These are phyloP conservation scores for Phialophora chinensis DNA, from an alignment of 2,329 filamentous ascomycete species.

Conservation along the genomic window DNA sequence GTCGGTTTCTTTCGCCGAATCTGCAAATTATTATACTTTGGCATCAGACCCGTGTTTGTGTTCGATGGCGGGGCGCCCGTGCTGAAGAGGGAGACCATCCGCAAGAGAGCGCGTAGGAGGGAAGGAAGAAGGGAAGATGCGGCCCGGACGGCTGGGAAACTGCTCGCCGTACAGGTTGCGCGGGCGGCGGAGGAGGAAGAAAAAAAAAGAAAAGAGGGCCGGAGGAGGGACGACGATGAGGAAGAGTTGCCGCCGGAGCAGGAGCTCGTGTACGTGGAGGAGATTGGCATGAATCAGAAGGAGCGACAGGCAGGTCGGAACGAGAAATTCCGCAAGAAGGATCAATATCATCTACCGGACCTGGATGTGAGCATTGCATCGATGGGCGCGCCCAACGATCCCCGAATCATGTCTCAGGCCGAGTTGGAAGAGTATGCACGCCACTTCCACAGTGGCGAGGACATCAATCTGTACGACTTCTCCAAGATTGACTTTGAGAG, in stretches of 20 bases:
- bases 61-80: conserved; percentile 94
- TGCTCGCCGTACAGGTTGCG: conserved; percentile 94
- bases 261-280: conserved; percentile 86
- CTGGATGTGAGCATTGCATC: conserved; percentile 76
- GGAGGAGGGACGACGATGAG: conserved; percentile 52
- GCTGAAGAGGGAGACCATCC: conserved; percentile 90
- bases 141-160: conserved; percentile 83
- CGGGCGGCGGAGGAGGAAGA: conserved; percentile 84
- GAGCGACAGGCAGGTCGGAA: conserved; percentile 72
- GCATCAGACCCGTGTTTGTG: conserved; percentile 95
- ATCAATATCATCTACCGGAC: conserved; percentile 93
- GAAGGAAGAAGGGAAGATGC: conserved; percentile 95
- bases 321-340: conserved; percentile 77
- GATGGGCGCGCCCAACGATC: conserved; percentile 90
- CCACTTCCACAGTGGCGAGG: conserved; percentile 90
- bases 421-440: conserved; percentile 92
- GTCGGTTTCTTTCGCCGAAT: conserved; percentile 98
- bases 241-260: conserved; percentile 71
- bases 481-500: conserved; percentile 98
- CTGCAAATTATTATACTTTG: conserved; percentile 96
- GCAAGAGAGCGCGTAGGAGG: conserved; percentile 74
- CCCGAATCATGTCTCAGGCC: conserved; percentile 92
- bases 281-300: conserved; percentile 77
- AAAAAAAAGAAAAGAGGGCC: conserved; percentile 63
- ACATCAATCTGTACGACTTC: conserved; percentile 89